phyloP scores from a whole-genome alignment of 441 rosid species.

The Geranium incanum region DNA sequence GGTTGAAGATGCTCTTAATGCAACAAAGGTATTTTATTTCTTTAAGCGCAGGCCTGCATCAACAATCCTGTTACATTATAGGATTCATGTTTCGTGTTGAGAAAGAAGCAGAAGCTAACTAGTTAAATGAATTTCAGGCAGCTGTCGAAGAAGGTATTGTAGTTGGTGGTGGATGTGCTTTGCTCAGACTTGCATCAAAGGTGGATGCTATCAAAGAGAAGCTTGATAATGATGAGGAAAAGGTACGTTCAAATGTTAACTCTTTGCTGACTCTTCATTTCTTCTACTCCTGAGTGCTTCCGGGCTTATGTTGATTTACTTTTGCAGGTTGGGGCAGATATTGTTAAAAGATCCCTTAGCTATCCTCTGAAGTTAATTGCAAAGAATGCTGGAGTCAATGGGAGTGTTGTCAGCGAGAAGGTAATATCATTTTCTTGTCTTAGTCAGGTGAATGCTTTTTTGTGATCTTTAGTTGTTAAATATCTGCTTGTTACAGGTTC shows the following conservation, averaged over 20 bases:
- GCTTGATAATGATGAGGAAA: constrained; percentile 75
- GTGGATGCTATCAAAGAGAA: constrained; percentile 69
- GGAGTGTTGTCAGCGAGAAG: constrained; percentile 12
- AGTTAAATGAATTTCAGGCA: constrained; percentile 33
- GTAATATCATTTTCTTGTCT: constrained; percentile 16
- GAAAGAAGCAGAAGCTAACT: neutral
- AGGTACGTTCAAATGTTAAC: constrained; percentile 64
- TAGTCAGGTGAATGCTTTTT: neutral
- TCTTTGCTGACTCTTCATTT: neutral
- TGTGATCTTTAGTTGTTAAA: neutral
- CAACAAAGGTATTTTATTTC: constrained; percentile 57
- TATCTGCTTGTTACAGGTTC: constrained; percentile 40
- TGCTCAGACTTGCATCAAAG: constrained; percentile 68
- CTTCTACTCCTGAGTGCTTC: neutral
- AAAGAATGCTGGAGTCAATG: constrained; percentile 83
- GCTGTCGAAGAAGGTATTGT: constrained; percentile 97
- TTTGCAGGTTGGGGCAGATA: constrained; percentile 82
- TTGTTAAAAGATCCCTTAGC: constrained; percentile 74
- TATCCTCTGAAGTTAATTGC: constrained; percentile 84
- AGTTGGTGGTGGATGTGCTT: constrained; percentile 89
- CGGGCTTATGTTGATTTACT: neutral
- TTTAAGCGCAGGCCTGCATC: too few species aligned
- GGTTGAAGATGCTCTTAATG: constrained; percentile 95
- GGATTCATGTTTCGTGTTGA: too few species aligned
- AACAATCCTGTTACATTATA: too few species aligned